Evolutionary conservation across 805 yeast genomes (phyloP), one percentile per base, ranked within the genome.

Genomic region (Metschnikowia santaceciliae): DNA sequence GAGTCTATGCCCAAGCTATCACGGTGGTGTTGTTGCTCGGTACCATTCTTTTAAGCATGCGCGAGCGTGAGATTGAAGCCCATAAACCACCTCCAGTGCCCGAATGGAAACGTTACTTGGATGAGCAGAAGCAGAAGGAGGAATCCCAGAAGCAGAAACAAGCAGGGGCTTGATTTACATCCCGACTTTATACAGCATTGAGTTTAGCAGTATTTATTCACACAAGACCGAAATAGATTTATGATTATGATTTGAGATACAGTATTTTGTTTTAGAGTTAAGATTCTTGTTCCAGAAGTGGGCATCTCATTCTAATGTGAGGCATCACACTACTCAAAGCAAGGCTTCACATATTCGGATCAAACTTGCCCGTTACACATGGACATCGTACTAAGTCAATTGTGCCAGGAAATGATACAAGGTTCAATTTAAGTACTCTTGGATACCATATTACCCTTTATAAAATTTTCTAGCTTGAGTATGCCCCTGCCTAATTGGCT

Each of bases 1-100:
- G 96, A 79, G 88, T 88, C 87, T 88, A 88, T 64, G 96, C 96
- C 10, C 96, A 89, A 68, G 88, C 86, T 56, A 69, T 87, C 49
- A 86, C 96, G 1, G 90, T 89, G 48, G 78, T 79, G 10, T 70
- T 88, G 54, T 70, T 88, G 56, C 68, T 88, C 49, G 90, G 83
- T 20, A 81, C 94, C 0, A 78, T 89, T 61, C 82, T 83, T 47
- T 69, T 84, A 57, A 75, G 84, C 42, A 77, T 83, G 69, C 84
- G 81, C 56, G 90, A 86, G 59, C 82, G 79, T 56, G 78, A 81
- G 57, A 66, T 79, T 56, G 79, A 67, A 32, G 66, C 71, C 49
- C 41, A 53, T 14, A 64, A 61, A 52, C 74, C 74, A 4, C 56
- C 63, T 4, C 68, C 68, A 45, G 61, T 69, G 41, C 73, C 74